These are phyloP conservation scores for Emergomyces africanus DNA, from an alignment of 2,329 filamentous ascomycete species.

Conservation along the genomic window DNA sequence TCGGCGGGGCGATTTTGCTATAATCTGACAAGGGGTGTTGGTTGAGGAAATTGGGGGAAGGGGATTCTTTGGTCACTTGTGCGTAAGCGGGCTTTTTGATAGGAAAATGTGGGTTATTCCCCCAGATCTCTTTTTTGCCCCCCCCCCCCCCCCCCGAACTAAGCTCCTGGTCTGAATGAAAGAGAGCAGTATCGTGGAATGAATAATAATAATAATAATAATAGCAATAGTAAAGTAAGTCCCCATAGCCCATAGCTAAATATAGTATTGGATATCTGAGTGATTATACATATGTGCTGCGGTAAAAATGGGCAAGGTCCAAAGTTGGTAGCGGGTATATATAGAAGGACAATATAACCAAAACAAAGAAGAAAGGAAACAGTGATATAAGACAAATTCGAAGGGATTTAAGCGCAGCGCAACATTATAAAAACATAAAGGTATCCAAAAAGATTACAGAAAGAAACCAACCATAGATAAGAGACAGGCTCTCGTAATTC, in stretches of 20 bases:
- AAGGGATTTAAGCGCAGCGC: neutral
- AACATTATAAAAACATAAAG: neutral
- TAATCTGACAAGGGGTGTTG: neutral
- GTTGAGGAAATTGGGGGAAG: too few species aligned
- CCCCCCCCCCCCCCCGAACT: too few species aligned
- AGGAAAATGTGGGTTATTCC: neutral
- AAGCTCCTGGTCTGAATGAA: neutral
- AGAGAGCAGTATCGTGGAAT: neutral
- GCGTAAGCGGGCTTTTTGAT: neutral
- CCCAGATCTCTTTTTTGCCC: too few species aligned
- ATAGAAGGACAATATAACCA: neutral
- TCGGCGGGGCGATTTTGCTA: neutral
- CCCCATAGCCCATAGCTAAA: too few species aligned
- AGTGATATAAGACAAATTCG: neutral
- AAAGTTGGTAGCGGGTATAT: neutral
- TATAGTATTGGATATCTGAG: neutral
- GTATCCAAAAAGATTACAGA: neutral
- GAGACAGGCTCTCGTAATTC: neutral
- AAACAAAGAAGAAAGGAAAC: neutral
- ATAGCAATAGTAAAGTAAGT: too few species aligned
- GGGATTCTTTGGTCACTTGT: neutral
- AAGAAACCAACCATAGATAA: neutral
- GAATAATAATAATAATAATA: too few species aligned
- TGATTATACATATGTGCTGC: neutral
- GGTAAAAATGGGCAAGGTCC: neutral